Evolutionary conservation across 2,329 filamentous ascomycete species (phyloP).

Genomic region (Malbranchea cinnamomea): DNA sequence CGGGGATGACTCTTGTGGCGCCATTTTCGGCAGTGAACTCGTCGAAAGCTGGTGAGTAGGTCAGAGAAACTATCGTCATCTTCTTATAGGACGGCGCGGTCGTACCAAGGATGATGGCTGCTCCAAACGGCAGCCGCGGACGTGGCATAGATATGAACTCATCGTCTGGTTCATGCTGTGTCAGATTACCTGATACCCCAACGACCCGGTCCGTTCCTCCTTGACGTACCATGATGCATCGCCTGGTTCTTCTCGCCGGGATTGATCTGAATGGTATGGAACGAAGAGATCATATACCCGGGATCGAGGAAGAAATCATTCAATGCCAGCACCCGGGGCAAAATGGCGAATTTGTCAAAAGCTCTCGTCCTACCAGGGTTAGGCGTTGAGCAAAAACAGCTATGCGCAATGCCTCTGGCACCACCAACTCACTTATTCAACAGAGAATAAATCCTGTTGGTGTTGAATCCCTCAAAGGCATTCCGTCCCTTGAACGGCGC

Average conservation of each 20-base stretch:
- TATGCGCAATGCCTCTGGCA: neutral
- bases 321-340: constrained; percentile 22
- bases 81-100: too few relatives aligned
- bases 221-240: constrained; percentile 20
- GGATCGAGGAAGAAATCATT: constrained; percentile 28
- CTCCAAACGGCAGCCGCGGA: constrained; percentile 20
- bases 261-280: constrained; percentile 26
- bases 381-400: neutral
- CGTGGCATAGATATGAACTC: constrained; percentile 19
- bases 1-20: constrained; percentile 22
- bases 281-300: constrained; percentile 21
- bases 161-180: constrained; percentile 11
- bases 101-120: constrained; percentile 20
- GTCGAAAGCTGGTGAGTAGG: constrained; percentile 17
- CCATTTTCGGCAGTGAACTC: constrained; percentile 21
- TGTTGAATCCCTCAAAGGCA: constrained; percentile 24
- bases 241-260: constrained; percentile 25
- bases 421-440: constrained; percentile 18
- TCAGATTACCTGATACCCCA: neutral
- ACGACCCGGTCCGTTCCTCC: too few relatives aligned
- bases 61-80: neutral
- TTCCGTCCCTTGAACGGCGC: constrained; percentile 19
- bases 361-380: constrained; percentile 14
- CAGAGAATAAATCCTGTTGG: constrained; percentile 25
- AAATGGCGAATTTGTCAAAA: constrained; percentile 24